Conservation (phyloP, 148 eudicot species). For the Rheum nobile region DNA sequence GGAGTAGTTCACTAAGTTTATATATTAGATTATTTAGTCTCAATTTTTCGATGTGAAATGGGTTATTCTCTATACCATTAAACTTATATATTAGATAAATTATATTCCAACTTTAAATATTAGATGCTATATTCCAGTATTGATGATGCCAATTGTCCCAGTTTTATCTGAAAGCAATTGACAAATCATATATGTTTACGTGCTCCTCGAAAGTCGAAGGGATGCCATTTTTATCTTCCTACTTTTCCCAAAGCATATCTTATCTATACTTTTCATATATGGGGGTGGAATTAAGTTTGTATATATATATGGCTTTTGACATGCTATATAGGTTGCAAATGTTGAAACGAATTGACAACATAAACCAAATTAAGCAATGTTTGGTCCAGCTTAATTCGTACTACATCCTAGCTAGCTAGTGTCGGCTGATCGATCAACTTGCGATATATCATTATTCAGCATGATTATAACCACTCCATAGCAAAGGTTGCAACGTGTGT, state of each 20-base stretch:
- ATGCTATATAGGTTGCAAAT: neutral
- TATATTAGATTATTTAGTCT: no score
- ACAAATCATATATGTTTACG: no score
- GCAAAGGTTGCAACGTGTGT: neutral
- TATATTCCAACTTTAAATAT: no score
- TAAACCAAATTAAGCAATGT: neutral
- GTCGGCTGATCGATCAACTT: no score
- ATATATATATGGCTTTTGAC: neutral
- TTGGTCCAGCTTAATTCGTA: slow-evolving; percentile 1
- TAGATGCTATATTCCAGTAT: no score
- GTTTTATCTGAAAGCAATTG: no score
- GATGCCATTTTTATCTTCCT: neutral
- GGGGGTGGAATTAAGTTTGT: neutral
- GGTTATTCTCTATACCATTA: no score
- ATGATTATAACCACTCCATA: neutral
- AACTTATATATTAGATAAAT: no score
- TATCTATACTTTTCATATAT: neutral
- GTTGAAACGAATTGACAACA: neutral
- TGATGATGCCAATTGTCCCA: no score
- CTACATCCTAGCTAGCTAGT: neutral
- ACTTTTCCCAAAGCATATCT: neutral
- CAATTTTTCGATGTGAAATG: no score
- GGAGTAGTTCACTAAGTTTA: no score
- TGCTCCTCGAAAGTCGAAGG: no score
- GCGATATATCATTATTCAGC: neutral